Percentiles rank a stretch among this genome's conserved stretches.
Evolutionary conservation across 805 yeast genomes (phyloP).

Genomic region (Nakazawaea siamensis): DNA sequence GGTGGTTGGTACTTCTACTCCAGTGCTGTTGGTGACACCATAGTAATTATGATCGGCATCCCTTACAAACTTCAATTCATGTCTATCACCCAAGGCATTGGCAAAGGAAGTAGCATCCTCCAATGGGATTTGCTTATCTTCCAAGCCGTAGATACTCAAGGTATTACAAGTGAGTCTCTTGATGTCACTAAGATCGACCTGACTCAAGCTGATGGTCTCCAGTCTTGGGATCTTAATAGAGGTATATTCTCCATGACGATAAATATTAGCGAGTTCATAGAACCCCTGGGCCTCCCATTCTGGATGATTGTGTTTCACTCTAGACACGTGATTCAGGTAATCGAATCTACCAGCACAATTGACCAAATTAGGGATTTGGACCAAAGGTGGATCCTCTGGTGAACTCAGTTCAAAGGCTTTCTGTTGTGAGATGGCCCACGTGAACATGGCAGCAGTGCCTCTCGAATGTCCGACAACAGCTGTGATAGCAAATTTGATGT

Average conservation of each 20-base stretch:
- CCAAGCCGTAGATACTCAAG: constrained; percentile 61
- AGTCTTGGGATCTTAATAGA: constrained; percentile 32
- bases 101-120: constrained; percentile 55
- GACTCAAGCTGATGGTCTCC: constrained; percentile 47
- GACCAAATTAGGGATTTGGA: constrained; percentile 54
- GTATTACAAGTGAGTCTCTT: constrained; percentile 32
- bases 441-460: constrained; percentile 68
- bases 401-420: constrained; percentile 19
- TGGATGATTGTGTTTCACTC: constrained; percentile 25
- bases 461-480: constrained; percentile 74
- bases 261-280: constrained; percentile 24
- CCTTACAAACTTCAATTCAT: constrained; percentile 47
- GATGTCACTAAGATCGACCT: constrained; percentile 36
- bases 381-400: constrained; percentile 20
- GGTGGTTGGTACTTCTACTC: constrained; percentile 34
- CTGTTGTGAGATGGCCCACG: constrained; percentile 52
- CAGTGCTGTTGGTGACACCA: constrained; percentile 35
- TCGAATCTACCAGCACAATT: constrained; percentile 69
- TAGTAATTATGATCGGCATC: constrained; percentile 79
- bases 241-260: constrained; percentile 42
- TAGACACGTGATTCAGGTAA: constrained; percentile 35
- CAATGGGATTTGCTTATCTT: constrained; percentile 59
- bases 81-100: constrained; percentile 48
- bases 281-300: constrained; percentile 34
- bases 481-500: constrained; percentile 36